These are phyloP conservation scores for Tremellales sp. DNA, from an alignment of 1,284 basidiomycete species.

Conservation along the genomic window DNA sequence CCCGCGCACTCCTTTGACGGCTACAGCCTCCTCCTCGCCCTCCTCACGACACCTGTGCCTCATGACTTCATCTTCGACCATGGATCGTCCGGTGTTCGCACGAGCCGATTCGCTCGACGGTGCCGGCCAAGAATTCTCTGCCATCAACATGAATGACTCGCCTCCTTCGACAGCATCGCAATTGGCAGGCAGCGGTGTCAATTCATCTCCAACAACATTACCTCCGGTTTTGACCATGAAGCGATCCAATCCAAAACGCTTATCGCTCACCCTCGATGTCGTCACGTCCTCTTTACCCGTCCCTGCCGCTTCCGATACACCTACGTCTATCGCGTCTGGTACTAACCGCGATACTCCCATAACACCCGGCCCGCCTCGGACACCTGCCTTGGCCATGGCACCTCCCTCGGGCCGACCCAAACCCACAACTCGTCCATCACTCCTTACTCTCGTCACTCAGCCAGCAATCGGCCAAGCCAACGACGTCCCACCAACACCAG, in stretches of 20 bases:
- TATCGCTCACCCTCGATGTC: slow-evolving; percentile 31
- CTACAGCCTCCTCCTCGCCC: neutral
- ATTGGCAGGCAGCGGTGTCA: neutral
- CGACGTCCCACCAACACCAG: slow-evolving; percentile 31
- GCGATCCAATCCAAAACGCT: slow-evolving; percentile 37
- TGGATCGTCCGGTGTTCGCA: neutral
- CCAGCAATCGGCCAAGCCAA: slow-evolving; percentile 10
- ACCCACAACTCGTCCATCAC: slow-evolving; percentile 23
- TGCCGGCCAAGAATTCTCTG: neutral
- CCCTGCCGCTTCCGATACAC: slow-evolving; percentile 3
- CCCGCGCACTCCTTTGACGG: neutral
- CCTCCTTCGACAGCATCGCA: neutral
- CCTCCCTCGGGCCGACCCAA: slow-evolving; percentile 14
- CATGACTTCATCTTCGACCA: neutral
- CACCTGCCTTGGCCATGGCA: slow-evolving; percentile 28
- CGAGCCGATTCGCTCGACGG: neutral
- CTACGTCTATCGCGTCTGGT: neutral
- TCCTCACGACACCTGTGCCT: neutral
- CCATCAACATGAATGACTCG: neutral
- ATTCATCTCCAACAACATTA: slow-evolving; percentile 11
- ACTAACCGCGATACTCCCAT: slow-evolving; percentile 22
- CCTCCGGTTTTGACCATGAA: slow-evolving; percentile 23
- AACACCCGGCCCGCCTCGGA: slow-evolving; percentile 35
- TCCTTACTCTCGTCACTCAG: slow-evolving; percentile 39
- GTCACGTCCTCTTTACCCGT: slow-evolving; percentile 9